Conservation (phyloP, 192 early-diverging fungal genomes). For the Globomyces pollinis-pini region DNA sequence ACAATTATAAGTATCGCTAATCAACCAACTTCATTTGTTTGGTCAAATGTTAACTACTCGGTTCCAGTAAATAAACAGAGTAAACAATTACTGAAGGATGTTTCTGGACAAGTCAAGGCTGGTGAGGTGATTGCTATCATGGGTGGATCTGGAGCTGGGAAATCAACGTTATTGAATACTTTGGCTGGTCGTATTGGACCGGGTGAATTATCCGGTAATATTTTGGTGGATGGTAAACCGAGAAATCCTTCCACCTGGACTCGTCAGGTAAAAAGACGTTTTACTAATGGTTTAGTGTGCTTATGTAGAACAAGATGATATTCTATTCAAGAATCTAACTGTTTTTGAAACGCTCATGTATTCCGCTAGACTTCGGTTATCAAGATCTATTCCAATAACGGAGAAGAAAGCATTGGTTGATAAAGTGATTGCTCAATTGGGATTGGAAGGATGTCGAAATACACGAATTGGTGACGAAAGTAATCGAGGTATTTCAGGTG, state of each 20-base stretch:
- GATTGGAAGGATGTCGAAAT: slow-evolving; percentile 44
- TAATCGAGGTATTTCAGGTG: slow-evolving; percentile 53
- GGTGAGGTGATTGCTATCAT: slow-evolving; percentile 75
- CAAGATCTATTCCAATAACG: slow-evolving; percentile 28
- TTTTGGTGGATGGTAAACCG: slow-evolving; percentile 23
- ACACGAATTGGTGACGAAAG: slow-evolving; percentile 51
- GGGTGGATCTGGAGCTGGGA: slow-evolving; percentile 82
- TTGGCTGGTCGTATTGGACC: slow-evolving; percentile 55
- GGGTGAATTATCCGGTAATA: slow-evolving; percentile 47
- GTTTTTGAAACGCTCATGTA: slow-evolving; percentile 18
- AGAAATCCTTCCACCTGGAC: slow-evolving; percentile 18
- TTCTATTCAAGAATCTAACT: slow-evolving; percentile 43
- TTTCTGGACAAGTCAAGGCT: slow-evolving; percentile 58
- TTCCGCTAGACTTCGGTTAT: slow-evolving; percentile 43
- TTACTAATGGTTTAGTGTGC: no score
- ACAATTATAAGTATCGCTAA: no score
- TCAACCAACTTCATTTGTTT: not conserved
- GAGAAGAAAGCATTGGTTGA: slow-evolving; percentile 50
- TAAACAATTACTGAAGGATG: slow-evolving; percentile 46
- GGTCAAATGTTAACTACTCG: not conserved
- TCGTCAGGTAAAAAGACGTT: no score
- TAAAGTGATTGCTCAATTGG: slow-evolving; percentile 50
- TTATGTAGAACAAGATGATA: slow-evolving; percentile 33
- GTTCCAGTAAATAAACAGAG: slow-evolving; percentile 23
- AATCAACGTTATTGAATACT: slow-evolving; percentile 64